Evolutionary conservation across 441 rosid genomes (phyloP), one percentile per base, ranked within the genome.

Genomic region (Adansonia gregorii): DNA sequence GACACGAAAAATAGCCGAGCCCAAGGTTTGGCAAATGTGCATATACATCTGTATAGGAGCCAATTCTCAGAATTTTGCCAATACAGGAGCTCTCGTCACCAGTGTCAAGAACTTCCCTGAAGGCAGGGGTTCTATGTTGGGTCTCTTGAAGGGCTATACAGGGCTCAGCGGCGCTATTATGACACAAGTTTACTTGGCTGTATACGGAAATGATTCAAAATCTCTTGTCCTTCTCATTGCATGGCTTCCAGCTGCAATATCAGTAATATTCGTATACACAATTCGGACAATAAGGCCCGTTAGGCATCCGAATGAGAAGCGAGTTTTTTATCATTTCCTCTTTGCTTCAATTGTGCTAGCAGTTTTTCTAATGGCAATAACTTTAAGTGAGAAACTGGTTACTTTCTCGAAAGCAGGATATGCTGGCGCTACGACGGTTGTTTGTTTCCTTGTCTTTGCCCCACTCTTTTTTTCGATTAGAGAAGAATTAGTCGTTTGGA

Each of bases 21-120:
- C 97, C 6, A 74, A 71, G 41, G 90, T 92, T 22, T 92, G 94
- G 97, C 96, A 92, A 15, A 90, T 94, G 97, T 92, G 94, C 72
- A 58, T 87, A 15, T 91, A 89, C 82, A 91, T 92, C 59, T 92
- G 92, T 75, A 74, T 94, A 0, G 97, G 96, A 27, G 96, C 97
- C 0, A 94, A 94, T 74, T 90, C 97, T 3, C 97, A 91, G 68
- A 90, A 87, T 55, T 94, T 92, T 58, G 94, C 96, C 27, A 90
- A 89, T 59, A 94, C 98, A 11, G 97, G 96, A 45, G 93, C 96
- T 79, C 80, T 92, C 0, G 94, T 92, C 67, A 91, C 98, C 24
- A 89, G 94, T 84, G 90, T 94, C 3, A 86, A 87, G 81, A 94
- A 94, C 54, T 94, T 92, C 86, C 97, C 98, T 3, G 94, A 93